A percentile compares a stretch with the other conserved stretches of the same genome.
phyloP scores from a whole-genome alignment of 164 flowering plant species.

The Cinnamomum chago region DNA sequence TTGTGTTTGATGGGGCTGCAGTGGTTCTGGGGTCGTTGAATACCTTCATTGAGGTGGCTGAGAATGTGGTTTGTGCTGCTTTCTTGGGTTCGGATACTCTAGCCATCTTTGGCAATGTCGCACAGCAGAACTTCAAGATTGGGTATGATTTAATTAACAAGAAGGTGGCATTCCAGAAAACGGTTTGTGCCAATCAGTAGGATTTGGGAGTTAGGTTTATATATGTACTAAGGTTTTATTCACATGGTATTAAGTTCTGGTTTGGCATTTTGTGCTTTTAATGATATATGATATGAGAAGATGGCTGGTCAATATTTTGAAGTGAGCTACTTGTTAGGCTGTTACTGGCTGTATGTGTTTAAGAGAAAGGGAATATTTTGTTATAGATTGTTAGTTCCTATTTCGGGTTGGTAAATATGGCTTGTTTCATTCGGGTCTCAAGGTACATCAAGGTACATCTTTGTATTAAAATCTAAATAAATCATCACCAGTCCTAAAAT shows the following conservation, averaged over 20 bases:
- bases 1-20: conserved; percentile 34
- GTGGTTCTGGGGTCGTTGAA: conserved; percentile 17
- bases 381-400: too few species aligned
- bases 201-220: not conserved
- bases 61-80: conserved; percentile 21
- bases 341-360: too few species aligned
- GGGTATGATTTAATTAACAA: conserved; percentile 23
- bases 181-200: conserved; percentile 23
- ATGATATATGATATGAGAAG: not conserved
- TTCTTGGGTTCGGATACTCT: not conserved
- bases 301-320: not conserved
- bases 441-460: too few species aligned
- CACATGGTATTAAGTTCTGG: not conserved
- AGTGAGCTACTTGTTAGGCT: too few species aligned
- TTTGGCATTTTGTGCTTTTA: not conserved
- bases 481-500: too few species aligned
- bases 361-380: too few species aligned
- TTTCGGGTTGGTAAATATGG: too few species aligned
- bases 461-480: too few species aligned
- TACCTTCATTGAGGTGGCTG: conserved; percentile 11
- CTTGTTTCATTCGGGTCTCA: too few species aligned
- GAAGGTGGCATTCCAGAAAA: conserved; percentile 24
- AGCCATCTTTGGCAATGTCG: conserved; percentile 24
- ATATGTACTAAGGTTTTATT: not conserved
- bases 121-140: conserved; percentile 27